Conservation (phyloP, 2,329 filamentous ascomycete genomes). For the Herpotrichia juniperi region DNA sequence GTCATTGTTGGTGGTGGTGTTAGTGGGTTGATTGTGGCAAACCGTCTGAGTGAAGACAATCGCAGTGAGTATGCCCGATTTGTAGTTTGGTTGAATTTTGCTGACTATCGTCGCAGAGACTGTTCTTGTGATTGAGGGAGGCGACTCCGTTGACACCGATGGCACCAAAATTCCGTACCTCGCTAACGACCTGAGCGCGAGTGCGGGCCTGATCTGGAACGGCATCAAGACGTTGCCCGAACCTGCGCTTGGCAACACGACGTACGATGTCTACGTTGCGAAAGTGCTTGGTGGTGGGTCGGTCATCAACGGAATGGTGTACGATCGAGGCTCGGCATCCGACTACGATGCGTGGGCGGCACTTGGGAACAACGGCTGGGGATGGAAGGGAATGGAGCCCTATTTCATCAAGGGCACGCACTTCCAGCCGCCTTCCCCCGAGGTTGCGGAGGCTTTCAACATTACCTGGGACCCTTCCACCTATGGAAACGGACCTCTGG, state of each 20-base stretch:
- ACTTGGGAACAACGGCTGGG: slow-evolving; percentile 56
- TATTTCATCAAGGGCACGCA: slow-evolving; percentile 43
- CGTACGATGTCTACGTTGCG: slow-evolving; percentile 24
- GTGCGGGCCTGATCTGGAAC: slow-evolving; percentile 25
- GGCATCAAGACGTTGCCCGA: slow-evolving; percentile 31
- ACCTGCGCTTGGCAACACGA: slow-evolving; percentile 24
- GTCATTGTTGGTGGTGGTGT: slow-evolving; percentile 39
- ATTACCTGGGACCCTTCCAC: slow-evolving; percentile 32
- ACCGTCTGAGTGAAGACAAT: slow-evolving; percentile 32
- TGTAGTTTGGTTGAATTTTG: slow-evolving; percentile 1
- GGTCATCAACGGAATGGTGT: slow-evolving; percentile 40
- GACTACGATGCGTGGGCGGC: slow-evolving; percentile 56
- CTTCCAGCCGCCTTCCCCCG: slow-evolving; percentile 29
- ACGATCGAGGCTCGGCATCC: slow-evolving; percentile 29
- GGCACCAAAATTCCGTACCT: slow-evolving; percentile 30
- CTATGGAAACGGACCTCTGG: slow-evolving; percentile 33
- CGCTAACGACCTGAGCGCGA: too few species aligned
- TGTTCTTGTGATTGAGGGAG: too few species aligned
- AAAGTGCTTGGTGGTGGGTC: slow-evolving; percentile 36
- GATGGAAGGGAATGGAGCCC: slow-evolving; percentile 54
- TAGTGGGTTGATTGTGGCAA: slow-evolving; percentile 36
- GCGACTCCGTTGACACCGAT: slow-evolving; percentile 28
- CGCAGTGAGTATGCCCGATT: slow-evolving; percentile 15
- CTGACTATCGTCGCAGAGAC: slow-evolving; percentile 11
- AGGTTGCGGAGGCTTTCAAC: slow-evolving; percentile 26